Percentiles rank a stretch among this genome's conserved stretches.
Evolutionary conservation across 805 yeast species (phyloP).

Genomic region (Candida methanosorbosa): DNA sequence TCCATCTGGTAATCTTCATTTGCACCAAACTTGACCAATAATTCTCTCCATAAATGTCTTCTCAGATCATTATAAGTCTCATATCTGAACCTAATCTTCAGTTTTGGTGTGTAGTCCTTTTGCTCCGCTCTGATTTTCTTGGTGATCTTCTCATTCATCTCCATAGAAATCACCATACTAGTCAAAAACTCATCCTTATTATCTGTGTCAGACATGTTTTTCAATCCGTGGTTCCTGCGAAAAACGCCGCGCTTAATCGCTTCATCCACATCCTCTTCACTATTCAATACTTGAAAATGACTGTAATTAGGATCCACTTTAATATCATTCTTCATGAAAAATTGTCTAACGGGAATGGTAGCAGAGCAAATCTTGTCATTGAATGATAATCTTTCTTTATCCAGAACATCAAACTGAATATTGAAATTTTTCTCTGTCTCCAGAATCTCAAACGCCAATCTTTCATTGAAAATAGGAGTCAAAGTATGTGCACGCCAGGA

Average conservation of each 20-base stretch:
- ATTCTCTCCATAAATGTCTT: conserved; percentile 59
- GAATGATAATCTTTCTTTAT: conserved; percentile 73
- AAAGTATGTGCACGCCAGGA: conserved; percentile 76
- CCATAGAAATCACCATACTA: conserved; percentile 28
- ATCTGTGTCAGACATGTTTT: conserved; percentile 14
- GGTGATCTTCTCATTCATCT: conserved; percentile 18
- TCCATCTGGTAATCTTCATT: conserved; percentile 37
- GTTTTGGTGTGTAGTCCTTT: conserved; percentile 33
- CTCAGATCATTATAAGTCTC: conserved; percentile 58
- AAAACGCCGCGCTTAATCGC: conserved; percentile 3
- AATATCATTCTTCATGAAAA: conserved; percentile 3
- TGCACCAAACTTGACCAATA: conserved; percentile 36
- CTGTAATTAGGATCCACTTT: background rate
- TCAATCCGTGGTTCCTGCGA: conserved; percentile 14
- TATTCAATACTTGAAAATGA: conserved; percentile 7
- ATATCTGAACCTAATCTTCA: conserved; percentile 56
- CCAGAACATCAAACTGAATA: conserved; percentile 66
- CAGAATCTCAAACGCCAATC: conserved; percentile 68
- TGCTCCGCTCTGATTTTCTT: conserved; percentile 25
- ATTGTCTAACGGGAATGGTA: conserved; percentile 40
- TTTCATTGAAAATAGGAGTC: conserved; percentile 76
- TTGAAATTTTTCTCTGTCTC: conserved; percentile 58
- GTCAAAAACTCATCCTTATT: conserved; percentile 30
- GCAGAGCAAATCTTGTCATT: conserved; percentile 77
- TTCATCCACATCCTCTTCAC: conserved; percentile 2